A percentile compares a stretch with the other conserved stretches of the same genome.
phyloP scores from a whole-genome alignment of 768 basidiomycete genomes.

The Sistotremastrum niveocremeum region DNA sequence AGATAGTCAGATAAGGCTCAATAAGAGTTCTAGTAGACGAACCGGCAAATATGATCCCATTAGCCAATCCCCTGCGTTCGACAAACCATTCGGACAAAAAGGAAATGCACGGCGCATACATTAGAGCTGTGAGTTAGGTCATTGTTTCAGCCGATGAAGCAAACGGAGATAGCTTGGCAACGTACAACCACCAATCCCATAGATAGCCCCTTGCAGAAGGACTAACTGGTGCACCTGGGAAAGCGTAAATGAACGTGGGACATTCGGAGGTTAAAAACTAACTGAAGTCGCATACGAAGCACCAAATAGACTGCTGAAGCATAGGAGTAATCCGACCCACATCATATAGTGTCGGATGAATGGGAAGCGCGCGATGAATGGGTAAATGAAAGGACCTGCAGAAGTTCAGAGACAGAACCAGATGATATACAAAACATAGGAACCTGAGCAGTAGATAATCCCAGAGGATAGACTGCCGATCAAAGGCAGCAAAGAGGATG shows the following conservation, averaged over 20 bases:
- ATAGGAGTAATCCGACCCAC: constrained; percentile 14
- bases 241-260: neutral
- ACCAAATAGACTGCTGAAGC: constrained; percentile 14
- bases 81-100: constrained; percentile 22
- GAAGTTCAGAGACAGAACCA: neutral
- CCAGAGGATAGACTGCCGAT: constrained; percentile 18
- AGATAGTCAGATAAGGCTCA: no score
- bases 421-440: neutral
- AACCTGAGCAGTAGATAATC: constrained; percentile 18
- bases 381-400: constrained; percentile 15
- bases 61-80: constrained; percentile 18
- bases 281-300: constrained; percentile 17
- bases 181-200: constrained; percentile 18
- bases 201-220: constrained; percentile 17
- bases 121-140: constrained; percentile 9
- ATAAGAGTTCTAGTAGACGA: neutral
- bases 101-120: constrained; percentile 16
- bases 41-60: constrained; percentile 19
- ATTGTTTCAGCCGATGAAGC: constrained; percentile 1
- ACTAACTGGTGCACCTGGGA: constrained; percentile 14
- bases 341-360: constrained; percentile 10
- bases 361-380: constrained; percentile 12
- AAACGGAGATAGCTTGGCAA: neutral
- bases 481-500: constrained; percentile 15
- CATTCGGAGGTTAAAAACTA: neutral